Conservation (phyloP, 129 eudicot species). For the carrot (Daucus carota) region DNA sequence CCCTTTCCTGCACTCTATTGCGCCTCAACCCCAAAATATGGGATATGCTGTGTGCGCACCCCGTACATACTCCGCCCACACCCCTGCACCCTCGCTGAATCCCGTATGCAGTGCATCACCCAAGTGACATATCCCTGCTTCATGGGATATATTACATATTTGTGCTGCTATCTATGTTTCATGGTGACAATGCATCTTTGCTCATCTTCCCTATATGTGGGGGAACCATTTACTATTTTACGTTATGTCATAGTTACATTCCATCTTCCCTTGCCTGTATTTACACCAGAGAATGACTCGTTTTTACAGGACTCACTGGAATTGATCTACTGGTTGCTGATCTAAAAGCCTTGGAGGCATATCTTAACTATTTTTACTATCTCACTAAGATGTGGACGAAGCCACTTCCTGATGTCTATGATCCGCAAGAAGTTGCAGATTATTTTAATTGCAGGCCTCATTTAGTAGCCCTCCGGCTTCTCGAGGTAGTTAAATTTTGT, state of each 20-base stretch:
- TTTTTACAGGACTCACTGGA: conserved; percentile 73
- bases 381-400: conserved; percentile 74
- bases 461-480: conserved; percentile 74
- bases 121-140: no score
- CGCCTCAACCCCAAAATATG: no score
- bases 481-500: conserved; percentile 51
- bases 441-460: conserved; percentile 94
- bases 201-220: neutral
- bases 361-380: conserved; percentile 51
- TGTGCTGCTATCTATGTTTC: neutral
- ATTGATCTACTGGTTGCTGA: conserved; percentile 77
- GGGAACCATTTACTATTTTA: neutral
- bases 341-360: conserved; percentile 80
- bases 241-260: neutral
- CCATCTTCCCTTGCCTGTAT: neutral
- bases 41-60: no score
- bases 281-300: conserved; percentile 14
- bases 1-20: no score
- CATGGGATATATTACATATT: neutral
- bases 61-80: no score
- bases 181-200: neutral
- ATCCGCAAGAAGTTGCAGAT: conserved; percentile 53
- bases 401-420: conserved; percentile 91
- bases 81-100: no score
- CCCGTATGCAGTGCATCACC: no score